Percentiles rank a stretch among this genome's conserved stretches.
Conservation (phyloP, 768 basidiomycete genomes). For the Tulasnella sp. region DNA sequence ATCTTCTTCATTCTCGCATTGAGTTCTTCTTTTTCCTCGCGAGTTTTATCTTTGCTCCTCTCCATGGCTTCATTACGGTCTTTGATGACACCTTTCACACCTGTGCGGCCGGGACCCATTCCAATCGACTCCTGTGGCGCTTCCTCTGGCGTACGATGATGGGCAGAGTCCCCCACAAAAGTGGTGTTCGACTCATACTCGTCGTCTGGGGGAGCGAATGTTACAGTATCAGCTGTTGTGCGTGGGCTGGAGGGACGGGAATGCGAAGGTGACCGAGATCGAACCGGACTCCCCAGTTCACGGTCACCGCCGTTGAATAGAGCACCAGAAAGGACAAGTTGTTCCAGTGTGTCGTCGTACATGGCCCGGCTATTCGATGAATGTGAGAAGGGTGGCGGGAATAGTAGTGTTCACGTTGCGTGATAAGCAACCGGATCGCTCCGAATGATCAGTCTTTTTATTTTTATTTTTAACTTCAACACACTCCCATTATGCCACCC, state of each 20-base stretch:
- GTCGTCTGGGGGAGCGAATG: constrained; percentile 35
- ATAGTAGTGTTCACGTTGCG: not conserved
- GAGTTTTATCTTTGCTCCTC: constrained; percentile 36
- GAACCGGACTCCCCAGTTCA: constrained; percentile 37
- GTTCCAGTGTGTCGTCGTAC: constrained; percentile 44
- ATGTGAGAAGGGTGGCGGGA: not conserved
- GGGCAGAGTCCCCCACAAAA: constrained; percentile 8
- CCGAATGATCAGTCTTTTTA: too few species aligned
- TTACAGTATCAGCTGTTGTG: constrained; percentile 32
- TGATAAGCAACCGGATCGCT: too few species aligned
- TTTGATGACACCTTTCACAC: constrained; percentile 81
- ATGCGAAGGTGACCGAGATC: constrained; percentile 32
- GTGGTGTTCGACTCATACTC: constrained; percentile 27
- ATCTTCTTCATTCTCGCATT: constrained; percentile 56
- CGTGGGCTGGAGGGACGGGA: constrained; percentile 34
- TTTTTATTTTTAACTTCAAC: too few species aligned
- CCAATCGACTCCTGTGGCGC: constrained; percentile 52
- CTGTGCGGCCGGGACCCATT: constrained; percentile 77
- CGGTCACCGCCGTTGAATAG: constrained; percentile 57
- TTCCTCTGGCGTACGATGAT: constrained; percentile 7
- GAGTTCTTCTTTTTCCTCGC: constrained; percentile 42
- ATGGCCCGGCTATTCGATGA: not conserved
- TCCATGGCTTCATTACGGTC: constrained; percentile 61
- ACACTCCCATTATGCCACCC: too few species aligned
- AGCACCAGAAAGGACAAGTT: constrained; percentile 65